Percentiles rank a stretch among this genome's conserved stretches.
These are phyloP conservation scores for Coniochaeta ligniaria DNA, from an alignment of 2,329 filamentous ascomycete genomes.

Conservation along the genomic window DNA sequence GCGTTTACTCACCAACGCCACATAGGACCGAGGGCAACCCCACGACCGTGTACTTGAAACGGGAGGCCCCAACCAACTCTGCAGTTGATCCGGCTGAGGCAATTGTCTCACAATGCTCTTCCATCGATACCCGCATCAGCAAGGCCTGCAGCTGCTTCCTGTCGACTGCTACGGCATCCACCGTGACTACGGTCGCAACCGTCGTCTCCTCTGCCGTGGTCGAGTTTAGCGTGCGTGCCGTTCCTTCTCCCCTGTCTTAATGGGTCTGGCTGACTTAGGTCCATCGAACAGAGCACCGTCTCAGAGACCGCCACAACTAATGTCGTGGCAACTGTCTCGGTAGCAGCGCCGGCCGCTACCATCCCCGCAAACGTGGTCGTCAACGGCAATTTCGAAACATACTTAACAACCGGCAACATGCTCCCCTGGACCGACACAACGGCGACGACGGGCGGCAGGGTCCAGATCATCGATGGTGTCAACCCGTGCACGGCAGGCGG, in stretches of 20 bases:
- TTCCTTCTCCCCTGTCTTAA: not conserved
- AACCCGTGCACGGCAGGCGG: slow-evolving; percentile 2
- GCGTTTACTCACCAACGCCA: not conserved
- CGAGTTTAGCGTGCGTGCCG: slow-evolving; percentile 1
- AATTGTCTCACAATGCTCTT: slow-evolving; percentile 7
- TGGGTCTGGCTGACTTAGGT: not conserved
- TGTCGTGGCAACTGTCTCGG: slow-evolving; percentile 6
- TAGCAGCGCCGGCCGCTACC: slow-evolving; percentile 3
- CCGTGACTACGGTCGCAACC: slow-evolving; percentile 8
- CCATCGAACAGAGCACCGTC: not conserved
- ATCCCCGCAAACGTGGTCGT: slow-evolving; percentile 7
- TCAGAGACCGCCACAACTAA: slow-evolving; percentile 5
- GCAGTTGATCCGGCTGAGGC: slow-evolving; percentile 2
- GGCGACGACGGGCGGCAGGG: slow-evolving; percentile 5
- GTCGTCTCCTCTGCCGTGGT: slow-evolving; percentile 5
- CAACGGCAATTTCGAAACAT: slow-evolving; percentile 11
- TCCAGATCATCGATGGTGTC: slow-evolving; percentile 8
- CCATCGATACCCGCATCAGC: slow-evolving; percentile 8
- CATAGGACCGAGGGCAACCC: slow-evolving; percentile 8
- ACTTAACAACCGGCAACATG: slow-evolving; percentile 7
- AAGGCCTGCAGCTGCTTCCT: slow-evolving; percentile 14
- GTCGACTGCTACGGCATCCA: slow-evolving; percentile 11
- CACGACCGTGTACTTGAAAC: slow-evolving; percentile 45
- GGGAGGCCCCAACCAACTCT: slow-evolving; percentile 11
- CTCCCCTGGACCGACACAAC: slow-evolving; percentile 6